phyloP scores from a whole-genome alignment of 2,329 filamentous ascomycete species.

The Teratosphaeriaceae sp. region DNA sequence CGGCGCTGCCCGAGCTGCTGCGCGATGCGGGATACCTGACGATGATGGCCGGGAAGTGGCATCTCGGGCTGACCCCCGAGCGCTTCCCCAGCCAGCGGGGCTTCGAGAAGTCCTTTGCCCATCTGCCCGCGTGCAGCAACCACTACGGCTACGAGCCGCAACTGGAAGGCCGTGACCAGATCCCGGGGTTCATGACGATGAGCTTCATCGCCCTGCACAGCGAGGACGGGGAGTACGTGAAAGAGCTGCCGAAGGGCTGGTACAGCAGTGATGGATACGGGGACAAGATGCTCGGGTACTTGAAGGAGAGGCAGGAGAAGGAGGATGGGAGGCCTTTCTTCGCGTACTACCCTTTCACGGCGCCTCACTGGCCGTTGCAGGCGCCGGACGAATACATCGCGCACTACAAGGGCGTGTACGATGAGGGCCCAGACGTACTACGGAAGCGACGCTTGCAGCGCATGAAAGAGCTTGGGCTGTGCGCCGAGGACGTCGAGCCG shows the following conservation, averaged over 20 bases:
- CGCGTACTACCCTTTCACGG: slow-evolving; percentile 55
- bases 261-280: slow-evolving; percentile 35
- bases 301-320: slow-evolving; percentile 30
- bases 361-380: slow-evolving; percentile 59
- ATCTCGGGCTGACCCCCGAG: slow-evolving; percentile 53
- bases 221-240: slow-evolving; percentile 35
- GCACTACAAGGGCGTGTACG: slow-evolving; percentile 54
- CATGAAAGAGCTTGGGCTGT: slow-evolving; percentile 52
- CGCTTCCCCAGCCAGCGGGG: slow-evolving; percentile 50
- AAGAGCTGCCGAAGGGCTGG: slow-evolving; percentile 32
- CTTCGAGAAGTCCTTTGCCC: slow-evolving; percentile 54
- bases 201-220: slow-evolving; percentile 34
- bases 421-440: slow-evolving; percentile 54
- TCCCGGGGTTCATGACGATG: slow-evolving; percentile 38
- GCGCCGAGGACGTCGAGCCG: slow-evolving; percentile 44
- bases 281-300: slow-evolving; percentile 33
- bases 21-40: slow-evolving; percentile 55
- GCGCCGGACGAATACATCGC: slow-evolving; percentile 49
- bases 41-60: slow-evolving; percentile 58
- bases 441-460: slow-evolving; percentile 47
- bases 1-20: slow-evolving; percentile 52
- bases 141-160: slow-evolving; percentile 50
- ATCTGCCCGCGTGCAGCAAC: slow-evolving; percentile 54
- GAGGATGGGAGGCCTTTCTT: slow-evolving; percentile 48
- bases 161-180: slow-evolving; percentile 28